Evolutionary conservation across 257 asterid species (phyloP).

Genomic region (Salvia miltiorrhiza): DNA sequence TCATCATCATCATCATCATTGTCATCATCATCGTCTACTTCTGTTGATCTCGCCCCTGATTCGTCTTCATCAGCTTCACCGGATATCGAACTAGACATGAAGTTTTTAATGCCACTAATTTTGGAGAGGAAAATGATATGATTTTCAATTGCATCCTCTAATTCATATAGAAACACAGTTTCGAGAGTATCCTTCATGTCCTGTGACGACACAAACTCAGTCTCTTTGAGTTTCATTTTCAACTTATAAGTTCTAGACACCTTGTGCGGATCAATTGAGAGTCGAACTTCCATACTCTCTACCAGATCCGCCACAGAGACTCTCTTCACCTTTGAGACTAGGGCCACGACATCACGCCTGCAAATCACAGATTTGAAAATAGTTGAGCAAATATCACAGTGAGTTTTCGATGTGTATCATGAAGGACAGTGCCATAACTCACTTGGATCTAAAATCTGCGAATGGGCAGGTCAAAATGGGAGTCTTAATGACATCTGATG

Average conservation of each 20-base stretch:
- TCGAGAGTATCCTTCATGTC: constrained; percentile 54
- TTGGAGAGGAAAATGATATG: constrained; percentile 50
- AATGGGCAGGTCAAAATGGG: constrained; percentile 94
- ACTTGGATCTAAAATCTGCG: constrained; percentile 58
- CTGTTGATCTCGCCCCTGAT: constrained; percentile 28
- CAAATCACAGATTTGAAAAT: constrained; percentile 11
- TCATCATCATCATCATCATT: constrained; percentile 55
- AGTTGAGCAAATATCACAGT: background rate
- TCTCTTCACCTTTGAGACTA: constrained; percentile 64
- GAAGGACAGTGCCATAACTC: constrained; percentile 29
- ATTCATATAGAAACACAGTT: constrained; percentile 42
- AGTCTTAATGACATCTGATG: constrained; percentile 68
- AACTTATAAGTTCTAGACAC: constrained; percentile 58
- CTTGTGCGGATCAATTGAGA: constrained; percentile 29
- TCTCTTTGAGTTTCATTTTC: constrained; percentile 53
- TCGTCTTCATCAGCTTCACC: constrained; percentile 43
- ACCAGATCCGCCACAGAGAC: constrained; percentile 76
- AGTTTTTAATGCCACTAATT: constrained; percentile 54
- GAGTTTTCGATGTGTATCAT: background rate
- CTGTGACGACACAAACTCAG: constrained; percentile 56
- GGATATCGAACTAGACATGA: constrained; percentile 31
- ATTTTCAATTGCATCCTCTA: constrained; percentile 80
- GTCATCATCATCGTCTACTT: constrained; percentile 22
- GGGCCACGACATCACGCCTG: constrained; percentile 72
- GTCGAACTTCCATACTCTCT: constrained; percentile 72